phyloP scores from a whole-genome alignment of 2,329 filamentous ascomycete genomes.

The Zymoseptoria crescenta region DNA sequence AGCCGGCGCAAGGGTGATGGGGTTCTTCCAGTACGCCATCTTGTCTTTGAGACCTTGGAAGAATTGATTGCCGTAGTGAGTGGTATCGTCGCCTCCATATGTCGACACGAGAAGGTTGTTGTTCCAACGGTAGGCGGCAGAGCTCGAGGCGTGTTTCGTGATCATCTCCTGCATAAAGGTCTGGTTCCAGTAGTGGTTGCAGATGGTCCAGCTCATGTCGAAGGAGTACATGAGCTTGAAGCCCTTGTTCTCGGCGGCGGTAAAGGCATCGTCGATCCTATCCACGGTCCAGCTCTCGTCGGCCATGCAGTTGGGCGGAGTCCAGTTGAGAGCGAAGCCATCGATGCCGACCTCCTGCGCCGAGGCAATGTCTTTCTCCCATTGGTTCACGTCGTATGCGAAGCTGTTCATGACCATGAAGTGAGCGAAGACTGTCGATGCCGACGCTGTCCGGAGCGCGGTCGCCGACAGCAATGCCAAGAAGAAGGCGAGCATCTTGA shows the following conservation, averaged over 20 bases:
- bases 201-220: constrained; percentile 32
- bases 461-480: constrained; percentile 18
- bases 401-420: constrained; percentile 33
- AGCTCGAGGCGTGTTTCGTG: constrained; percentile 26
- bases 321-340: constrained; percentile 33
- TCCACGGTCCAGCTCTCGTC: constrained; percentile 27
- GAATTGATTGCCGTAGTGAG: constrained; percentile 30
- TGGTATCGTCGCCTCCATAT: constrained; percentile 27
- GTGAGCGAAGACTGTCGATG: constrained; percentile 29
- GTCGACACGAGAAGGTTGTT: constrained; percentile 32
- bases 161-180: constrained; percentile 31
- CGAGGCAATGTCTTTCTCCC: constrained; percentile 28
- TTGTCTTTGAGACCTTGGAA: constrained; percentile 29
- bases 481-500: constrained; percentile 15
- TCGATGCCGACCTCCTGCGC: constrained; percentile 31
- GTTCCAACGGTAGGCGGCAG: constrained; percentile 31
- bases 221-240: constrained; percentile 34
- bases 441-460: constrained; percentile 20
- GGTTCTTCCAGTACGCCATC: constrained; percentile 23
- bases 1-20: constrained; percentile 30
- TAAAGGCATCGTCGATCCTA: constrained; percentile 31
- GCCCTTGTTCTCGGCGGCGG: constrained; percentile 26
- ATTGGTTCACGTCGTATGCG: constrained; percentile 28
- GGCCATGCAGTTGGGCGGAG: constrained; percentile 29
- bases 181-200: constrained; percentile 32